A percentile compares a stretch with the other conserved stretches of the same genome.
phyloP scores from a whole-genome alignment of 2,329 filamentous ascomycete genomes.

The Incumbomyces lentus region DNA sequence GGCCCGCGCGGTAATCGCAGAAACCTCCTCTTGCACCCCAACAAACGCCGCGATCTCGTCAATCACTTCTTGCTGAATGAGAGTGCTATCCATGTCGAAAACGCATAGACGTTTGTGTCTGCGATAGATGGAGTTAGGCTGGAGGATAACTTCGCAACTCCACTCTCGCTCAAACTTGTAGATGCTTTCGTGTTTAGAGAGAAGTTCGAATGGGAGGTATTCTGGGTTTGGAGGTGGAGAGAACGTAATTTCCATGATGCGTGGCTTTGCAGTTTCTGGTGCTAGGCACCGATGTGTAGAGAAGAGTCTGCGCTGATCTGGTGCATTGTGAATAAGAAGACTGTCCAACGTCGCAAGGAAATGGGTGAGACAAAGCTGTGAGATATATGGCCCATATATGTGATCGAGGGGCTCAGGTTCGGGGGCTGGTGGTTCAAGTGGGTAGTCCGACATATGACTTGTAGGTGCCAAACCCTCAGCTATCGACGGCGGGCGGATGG shows the following conservation, averaged over 20 bases:
- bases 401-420: conserved; percentile 46
- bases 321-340: conserved; percentile 26
- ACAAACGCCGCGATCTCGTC: conserved; percentile 83
- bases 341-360: conserved; percentile 43
- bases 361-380: conserved; percentile 45
- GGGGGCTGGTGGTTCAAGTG: conserved; percentile 44
- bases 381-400: conserved; percentile 45
- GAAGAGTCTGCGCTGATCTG: conserved; percentile 36
- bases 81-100: conserved; percentile 97
- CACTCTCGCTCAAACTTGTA: conserved; percentile 79
- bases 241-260: conserved; percentile 44
- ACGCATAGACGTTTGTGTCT: conserved; percentile 77
- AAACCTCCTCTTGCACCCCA: conserved; percentile 70
- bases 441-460: conserved; percentile 41
- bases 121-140: conserved; percentile 62
- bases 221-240: conserved; percentile 39
- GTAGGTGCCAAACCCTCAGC: conserved; percentile 41
- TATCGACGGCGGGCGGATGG: conserved; percentile 31
- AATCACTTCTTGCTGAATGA: conserved; percentile 96
- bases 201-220: conserved; percentile 49
- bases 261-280: conserved; percentile 27
- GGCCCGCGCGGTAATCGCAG: conserved; percentile 77
- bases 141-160: conserved; percentile 76
- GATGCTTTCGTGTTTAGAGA: conserved; percentile 70
- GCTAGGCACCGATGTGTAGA: conserved; percentile 41